Percentiles rank a stretch among this genome's conserved stretches.
These are phyloP conservation scores for Hawksworthiomyces lignivorus DNA, from an alignment of 2,329 filamentous ascomycete species.

Conservation along the genomic window DNA sequence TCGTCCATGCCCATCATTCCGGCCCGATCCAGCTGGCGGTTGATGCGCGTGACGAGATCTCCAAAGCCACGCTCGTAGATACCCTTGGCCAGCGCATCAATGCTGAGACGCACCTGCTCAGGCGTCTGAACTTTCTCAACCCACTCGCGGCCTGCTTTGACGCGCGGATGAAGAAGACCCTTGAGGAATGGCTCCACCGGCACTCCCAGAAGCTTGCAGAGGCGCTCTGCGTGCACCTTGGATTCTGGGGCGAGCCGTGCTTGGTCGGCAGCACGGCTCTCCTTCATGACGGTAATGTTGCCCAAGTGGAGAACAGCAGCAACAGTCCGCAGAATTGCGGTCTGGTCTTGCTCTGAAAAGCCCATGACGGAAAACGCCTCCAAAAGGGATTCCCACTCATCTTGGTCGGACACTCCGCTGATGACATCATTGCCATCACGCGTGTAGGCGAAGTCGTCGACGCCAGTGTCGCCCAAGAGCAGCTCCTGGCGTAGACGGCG, in stretches of 20 bases:
- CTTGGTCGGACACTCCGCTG: conserved; percentile 76
- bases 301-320: conserved; percentile 89
- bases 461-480: conserved; percentile 63
- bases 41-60: conserved; percentile 85
- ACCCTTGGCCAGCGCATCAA: conserved; percentile 91
- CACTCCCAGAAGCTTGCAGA: conserved; percentile 80
- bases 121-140: conserved; percentile 97
- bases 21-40: conserved; percentile 80
- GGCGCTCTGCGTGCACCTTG: conserved; percentile 64
- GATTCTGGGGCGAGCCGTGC: conserved; percentile 73
- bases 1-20: conserved; percentile 77
- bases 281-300: conserved; percentile 82
- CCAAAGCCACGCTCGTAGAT: conserved; percentile 97
- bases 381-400: conserved; percentile 83
- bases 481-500: conserved; percentile 65
- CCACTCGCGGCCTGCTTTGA: conserved; percentile 95
- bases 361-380: conserved; percentile 95
- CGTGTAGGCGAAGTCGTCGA: conserved; percentile 88
- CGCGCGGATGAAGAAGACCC: conserved; percentile 81
- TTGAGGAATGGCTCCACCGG: conserved; percentile 77
- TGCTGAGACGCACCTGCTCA: conserved; percentile 82
- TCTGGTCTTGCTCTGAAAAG: conserved; percentile 78
- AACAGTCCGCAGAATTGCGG: conserved; percentile 75
- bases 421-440: conserved; percentile 88
- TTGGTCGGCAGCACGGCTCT: conserved; percentile 85